Conservation (phyloP, 805 yeast species). For the Ogataea populi-albae region DNA sequence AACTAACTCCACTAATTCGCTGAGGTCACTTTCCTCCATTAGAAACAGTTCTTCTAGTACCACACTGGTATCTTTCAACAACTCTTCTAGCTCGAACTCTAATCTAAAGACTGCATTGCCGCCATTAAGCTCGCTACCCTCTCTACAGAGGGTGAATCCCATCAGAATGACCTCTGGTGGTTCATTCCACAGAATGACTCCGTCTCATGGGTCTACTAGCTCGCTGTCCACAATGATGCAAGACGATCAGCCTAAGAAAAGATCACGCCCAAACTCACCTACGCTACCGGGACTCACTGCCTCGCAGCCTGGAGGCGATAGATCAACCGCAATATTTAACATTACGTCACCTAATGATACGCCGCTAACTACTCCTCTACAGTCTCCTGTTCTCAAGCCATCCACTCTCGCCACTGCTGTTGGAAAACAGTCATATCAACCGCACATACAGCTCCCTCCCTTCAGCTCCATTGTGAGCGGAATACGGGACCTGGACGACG, state of each 20-base stretch:
- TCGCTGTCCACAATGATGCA: constrained; percentile 27
- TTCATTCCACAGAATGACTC: constrained; percentile 20
- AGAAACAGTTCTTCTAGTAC: constrained; percentile 29
- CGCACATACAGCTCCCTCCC: constrained; percentile 31
- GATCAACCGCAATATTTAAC: constrained; percentile 30
- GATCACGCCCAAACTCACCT: constrained; percentile 35
- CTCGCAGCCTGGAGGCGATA: constrained; percentile 39
- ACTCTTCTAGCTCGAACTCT: constrained; percentile 5
- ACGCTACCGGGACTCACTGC: constrained; percentile 24
- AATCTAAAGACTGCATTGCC: constrained; percentile 16
- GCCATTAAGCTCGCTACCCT: constrained; percentile 37
- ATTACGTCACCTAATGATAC: constrained; percentile 35
- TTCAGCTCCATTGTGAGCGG: constrained; percentile 32
- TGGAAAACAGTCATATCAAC: constrained; percentile 3
- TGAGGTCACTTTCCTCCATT: constrained; percentile 30
- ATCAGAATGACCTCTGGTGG: constrained; percentile 31
- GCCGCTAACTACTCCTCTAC: constrained; percentile 35
- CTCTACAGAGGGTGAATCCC: constrained; percentile 66
- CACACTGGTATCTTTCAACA: constrained; percentile 20
- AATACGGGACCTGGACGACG: constrained; percentile 25
- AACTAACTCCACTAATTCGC: constrained; percentile 32
- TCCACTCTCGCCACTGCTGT: constrained; percentile 4
- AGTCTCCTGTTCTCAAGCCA: constrained; percentile 37
- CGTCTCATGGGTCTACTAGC: constrained; percentile 19
- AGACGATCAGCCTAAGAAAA: constrained; percentile 29